Percentiles rank a stretch among this genome's conserved stretches.
These are phyloP conservation scores for Rhypophila decipiens DNA, from an alignment of 495 filamentous ascomycete genomes.

Conservation along the genomic window DNA sequence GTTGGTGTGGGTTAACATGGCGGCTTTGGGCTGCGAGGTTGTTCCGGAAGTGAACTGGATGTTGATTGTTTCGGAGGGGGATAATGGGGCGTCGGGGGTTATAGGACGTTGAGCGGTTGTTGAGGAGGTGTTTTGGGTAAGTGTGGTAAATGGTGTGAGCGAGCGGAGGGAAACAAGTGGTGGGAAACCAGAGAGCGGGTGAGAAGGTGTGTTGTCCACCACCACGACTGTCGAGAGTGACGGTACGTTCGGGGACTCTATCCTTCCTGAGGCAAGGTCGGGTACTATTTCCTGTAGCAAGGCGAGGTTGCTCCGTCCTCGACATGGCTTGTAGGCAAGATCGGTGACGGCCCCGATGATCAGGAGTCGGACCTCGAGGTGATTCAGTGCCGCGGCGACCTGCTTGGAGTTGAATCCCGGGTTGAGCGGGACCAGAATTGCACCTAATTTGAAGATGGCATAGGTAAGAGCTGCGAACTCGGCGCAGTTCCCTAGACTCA, in stretches of 20 bases:
- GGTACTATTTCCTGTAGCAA: slow-evolving; percentile 61
- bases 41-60: slow-evolving; percentile 98
- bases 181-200: slow-evolving; percentile 27
- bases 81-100: slow-evolving; percentile 44
- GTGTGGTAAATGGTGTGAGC: slow-evolving; percentile 49
- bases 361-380: slow-evolving; percentile 68
- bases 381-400: slow-evolving; percentile 68
- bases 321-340: slow-evolving; percentile 68
- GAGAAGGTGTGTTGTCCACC: slow-evolving; percentile 70
- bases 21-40: slow-evolving; percentile 83
- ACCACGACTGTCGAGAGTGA: slow-evolving; percentile 64
- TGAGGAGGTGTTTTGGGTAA: slow-evolving; percentile 29
- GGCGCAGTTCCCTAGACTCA: slow-evolving; percentile 77
- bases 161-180: slow-evolving; percentile 13
- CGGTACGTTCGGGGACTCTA: slow-evolving; percentile 61
- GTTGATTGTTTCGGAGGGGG: slow-evolving; percentile 71
- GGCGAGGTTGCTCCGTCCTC: slow-evolving; percentile 61
- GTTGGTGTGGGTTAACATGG: slow-evolving; percentile 73
- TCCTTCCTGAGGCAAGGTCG: slow-evolving; percentile 43
- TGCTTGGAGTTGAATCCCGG: slow-evolving; percentile 81
- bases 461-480: slow-evolving; percentile 81
- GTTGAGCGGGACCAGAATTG: slow-evolving; percentile 86
- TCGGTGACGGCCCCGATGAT: slow-evolving; percentile 84
- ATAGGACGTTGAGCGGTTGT: slow-evolving; percentile 31
- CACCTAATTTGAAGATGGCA: slow-evolving; percentile 87